Percentiles rank a stretch among this genome's conserved stretches.
phyloP scores from a whole-genome alignment of 2,329 filamentous ascomycete species.

The Sordariomycetes sp. region DNA sequence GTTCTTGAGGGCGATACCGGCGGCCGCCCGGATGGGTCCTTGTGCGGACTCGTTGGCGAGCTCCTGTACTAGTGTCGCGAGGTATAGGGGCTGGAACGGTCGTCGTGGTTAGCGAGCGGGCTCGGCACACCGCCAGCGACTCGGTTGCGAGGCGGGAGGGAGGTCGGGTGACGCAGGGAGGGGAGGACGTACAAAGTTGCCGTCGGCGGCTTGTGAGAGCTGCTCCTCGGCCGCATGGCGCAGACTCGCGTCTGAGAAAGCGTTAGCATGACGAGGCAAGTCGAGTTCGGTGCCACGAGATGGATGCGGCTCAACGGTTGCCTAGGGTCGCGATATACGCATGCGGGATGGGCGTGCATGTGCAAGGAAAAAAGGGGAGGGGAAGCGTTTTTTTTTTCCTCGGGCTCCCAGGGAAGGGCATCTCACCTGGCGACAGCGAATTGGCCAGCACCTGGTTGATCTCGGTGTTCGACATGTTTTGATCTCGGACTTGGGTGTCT shows the following conservation, averaged over 20 bases:
- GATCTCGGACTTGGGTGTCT: not conserved
- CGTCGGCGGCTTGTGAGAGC: conserved; percentile 81
- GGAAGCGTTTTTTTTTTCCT: conserved; percentile 1
- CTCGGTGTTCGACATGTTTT: conserved; percentile 64
- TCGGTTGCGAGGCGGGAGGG: not conserved
- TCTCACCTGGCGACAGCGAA: conserved; percentile 86
- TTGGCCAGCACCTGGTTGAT: conserved; percentile 96
- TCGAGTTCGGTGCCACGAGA: conserved; percentile 6
- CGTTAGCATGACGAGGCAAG: not conserved
- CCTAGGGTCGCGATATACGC: conserved; percentile 4
- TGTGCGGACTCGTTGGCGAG: conserved; percentile 81
- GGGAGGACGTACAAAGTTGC: conserved; percentile 66
- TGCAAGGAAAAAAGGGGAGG: conserved; percentile 1
- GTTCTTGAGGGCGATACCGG: conserved; percentile 95
- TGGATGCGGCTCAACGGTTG: not conserved
- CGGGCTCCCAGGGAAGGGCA: conserved; percentile 6
- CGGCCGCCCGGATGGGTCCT: conserved; percentile 79
- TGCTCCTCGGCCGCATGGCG: conserved; percentile 90
- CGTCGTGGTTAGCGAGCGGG: conserved; percentile 7
- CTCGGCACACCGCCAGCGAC: not conserved
- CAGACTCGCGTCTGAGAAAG: conserved; percentile 56
- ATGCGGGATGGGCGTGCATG: not conserved
- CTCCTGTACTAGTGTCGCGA: conserved; percentile 83
- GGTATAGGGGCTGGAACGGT: conserved; percentile 64
- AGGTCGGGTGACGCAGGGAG: not conserved